Conservation (phyloP, 306 rosid genomes). For the Vachellia collinsii region DNA sequence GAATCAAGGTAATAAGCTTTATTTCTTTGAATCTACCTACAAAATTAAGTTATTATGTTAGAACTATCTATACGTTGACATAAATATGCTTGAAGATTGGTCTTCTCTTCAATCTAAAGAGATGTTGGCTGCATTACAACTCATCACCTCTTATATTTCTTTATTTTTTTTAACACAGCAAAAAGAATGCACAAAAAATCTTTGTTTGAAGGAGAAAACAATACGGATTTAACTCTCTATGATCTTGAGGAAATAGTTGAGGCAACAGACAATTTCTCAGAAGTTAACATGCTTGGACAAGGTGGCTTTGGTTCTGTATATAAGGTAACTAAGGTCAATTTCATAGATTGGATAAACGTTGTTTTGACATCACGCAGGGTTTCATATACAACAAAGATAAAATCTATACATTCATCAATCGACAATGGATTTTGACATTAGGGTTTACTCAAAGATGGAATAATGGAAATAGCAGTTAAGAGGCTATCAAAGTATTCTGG, state of each 20-base stretch:
- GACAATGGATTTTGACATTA: slow-evolving; percentile 20
- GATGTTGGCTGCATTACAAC: not conserved
- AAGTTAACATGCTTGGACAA: not conserved
- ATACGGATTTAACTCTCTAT: slow-evolving; percentile 45
- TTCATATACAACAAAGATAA: not conserved
- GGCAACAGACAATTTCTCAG: slow-evolving; percentile 57
- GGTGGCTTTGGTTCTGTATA: not conserved
- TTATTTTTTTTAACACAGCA: no score
- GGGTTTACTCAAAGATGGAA: slow-evolving; percentile 41
- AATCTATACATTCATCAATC: not conserved
- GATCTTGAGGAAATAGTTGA: slow-evolving; percentile 39
- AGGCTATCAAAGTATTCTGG: not conserved
- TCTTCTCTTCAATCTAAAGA: not conserved
- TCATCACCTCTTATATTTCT: not conserved
- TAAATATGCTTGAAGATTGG: not conserved
- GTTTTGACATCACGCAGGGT: no score
- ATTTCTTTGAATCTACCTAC: not conserved
- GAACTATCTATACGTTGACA: not conserved
- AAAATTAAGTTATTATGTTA: not conserved
- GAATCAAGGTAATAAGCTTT: not conserved
- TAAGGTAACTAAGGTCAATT: no score
- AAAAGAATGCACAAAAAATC: not conserved
- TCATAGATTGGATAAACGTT: no score
- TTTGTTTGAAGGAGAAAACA: slow-evolving; percentile 21
- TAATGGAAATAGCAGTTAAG: not conserved